Evolutionary conservation across 805 yeast species (phyloP), one percentile per base, ranked within the genome.

Genomic region (Starmerella scarabaei): DNA sequence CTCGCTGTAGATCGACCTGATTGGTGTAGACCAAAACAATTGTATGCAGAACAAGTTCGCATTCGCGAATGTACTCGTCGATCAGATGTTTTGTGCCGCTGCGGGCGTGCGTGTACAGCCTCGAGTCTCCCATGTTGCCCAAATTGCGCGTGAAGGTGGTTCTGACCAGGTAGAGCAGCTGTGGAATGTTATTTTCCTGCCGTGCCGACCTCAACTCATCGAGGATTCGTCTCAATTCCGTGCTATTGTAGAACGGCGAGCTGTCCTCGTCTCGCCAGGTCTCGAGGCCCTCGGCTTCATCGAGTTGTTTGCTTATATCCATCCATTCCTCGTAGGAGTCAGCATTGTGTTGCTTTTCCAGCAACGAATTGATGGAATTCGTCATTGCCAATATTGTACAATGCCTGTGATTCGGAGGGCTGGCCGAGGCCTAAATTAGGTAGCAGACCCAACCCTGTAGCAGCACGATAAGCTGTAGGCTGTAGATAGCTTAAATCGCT

Each of bases 1-100:
- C n/a, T n/a, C n/a, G n/a, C n/a, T n/a, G n/a, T n/a, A n/a, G n/a
- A 11, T 23, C 26, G 26, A 11, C 7, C 7, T 7, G 26, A 23
- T 23, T 23, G 9, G 26, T 23, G 26, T 23, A 23, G 11, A 11
- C 26, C 7, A 11, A 45, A 42, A 52, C 45, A 37, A 67, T 48
- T 29, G 55, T 50, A 37, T 60, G 57, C 26, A 73, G 50, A 1
- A 71, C 65, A n/a, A 55, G 44, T 41, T 75, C 72, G 53, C 95
- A 85, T 58, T 91, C 97, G 7, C 65, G 60, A 37, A 82, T 71
- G 55, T 83, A 88, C 27, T 81, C 86, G 51, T 85, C 94, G 29
- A 91, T 82, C 30, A 86, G 64, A 24, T 59, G 55, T 55, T 88
- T 88, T 0, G 97, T 88, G 3, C 98, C 97, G 14, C 80, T 77